Evolutionary conservation across 2,329 filamentous ascomycete species (phyloP).

Genomic region (Lomentospora prolificans): DNA sequence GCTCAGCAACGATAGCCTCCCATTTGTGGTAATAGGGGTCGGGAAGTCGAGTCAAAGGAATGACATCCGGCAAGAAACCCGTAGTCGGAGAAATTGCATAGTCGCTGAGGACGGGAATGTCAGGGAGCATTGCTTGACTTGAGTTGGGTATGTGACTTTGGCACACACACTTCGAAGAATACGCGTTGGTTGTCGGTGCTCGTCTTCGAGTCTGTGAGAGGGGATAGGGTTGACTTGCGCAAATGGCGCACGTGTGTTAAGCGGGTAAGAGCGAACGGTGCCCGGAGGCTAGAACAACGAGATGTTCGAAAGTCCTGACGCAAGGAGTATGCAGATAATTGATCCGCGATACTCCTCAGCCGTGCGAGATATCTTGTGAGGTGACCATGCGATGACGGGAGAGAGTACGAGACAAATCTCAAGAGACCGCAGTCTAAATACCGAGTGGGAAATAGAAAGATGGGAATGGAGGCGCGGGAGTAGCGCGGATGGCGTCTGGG

Average conservation of each 20-base stretch:
- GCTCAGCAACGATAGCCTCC: constrained; percentile 77
- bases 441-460: background rate
- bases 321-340: constrained; percentile 52
- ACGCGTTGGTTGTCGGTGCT: background rate
- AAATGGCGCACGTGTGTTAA: no score
- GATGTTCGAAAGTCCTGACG: constrained; percentile 38
- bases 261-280: background rate
- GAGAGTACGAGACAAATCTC: constrained; percentile 9
- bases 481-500: background rate
- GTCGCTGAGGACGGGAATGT: constrained; percentile 56
- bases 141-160: background rate
- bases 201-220: background rate
- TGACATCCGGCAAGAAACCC: constrained; percentile 78
- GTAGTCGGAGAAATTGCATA: constrained; percentile 70
- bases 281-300: constrained; percentile 10
- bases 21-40: constrained; percentile 92
- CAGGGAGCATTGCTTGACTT: constrained; percentile 39
- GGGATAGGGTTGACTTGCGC: no score
- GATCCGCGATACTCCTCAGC: constrained; percentile 53
- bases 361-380: constrained; percentile 31
- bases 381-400: background rate
- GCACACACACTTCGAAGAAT: background rate
- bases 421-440: background rate
- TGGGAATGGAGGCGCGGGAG: no score
- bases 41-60: constrained; percentile 70